Conservation (phyloP, 2,329 filamentous ascomycete genomes). For the Penicillium sp. region DNA sequence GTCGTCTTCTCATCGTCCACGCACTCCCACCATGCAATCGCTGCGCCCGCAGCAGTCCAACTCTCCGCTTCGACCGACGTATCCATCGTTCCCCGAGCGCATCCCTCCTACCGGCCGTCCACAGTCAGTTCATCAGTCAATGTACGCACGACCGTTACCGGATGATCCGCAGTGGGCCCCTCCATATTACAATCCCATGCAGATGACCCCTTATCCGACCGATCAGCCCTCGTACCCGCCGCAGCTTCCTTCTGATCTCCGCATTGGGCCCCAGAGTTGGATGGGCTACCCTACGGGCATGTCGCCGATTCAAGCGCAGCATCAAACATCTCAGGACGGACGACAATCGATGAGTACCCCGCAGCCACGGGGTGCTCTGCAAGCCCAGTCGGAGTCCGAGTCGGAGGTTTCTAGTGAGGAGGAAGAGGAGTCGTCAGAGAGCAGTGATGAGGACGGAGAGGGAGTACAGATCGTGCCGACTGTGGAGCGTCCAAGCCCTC, state of each 20-base stretch:
- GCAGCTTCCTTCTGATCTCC: constrained; percentile 34
- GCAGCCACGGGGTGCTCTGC: constrained; percentile 14
- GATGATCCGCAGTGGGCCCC: constrained; percentile 50
- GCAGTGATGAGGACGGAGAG: constrained; percentile 32
- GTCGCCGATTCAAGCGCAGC: constrained; percentile 24
- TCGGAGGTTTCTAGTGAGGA: constrained; percentile 22
- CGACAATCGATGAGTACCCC: constrained; percentile 16
- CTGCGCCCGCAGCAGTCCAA: constrained; percentile 37
- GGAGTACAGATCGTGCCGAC: constrained; percentile 35
- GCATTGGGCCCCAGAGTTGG: constrained; percentile 27
- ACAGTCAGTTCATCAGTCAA: constrained; percentile 37
- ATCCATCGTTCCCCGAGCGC: constrained; percentile 34
- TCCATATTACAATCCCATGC: constrained; percentile 32
- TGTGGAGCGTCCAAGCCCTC: constrained; percentile 26
- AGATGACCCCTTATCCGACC: constrained; percentile 28
- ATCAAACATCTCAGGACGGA: constrained; percentile 20
- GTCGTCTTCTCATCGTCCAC: constrained; percentile 43
- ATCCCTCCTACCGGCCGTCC: constrained; percentile 37
- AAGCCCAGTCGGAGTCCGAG: constrained; percentile 14
- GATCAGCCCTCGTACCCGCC: constrained; percentile 32
- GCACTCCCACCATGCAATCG: constrained; percentile 42
- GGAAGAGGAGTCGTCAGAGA: constrained; percentile 22
- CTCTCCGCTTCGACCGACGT: constrained; percentile 36
- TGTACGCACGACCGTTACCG: constrained; percentile 42
- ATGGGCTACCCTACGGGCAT: constrained; percentile 17